Conservation (phyloP, 2,329 filamentous ascomycete species). For the Sporothrix phasma region DNA sequence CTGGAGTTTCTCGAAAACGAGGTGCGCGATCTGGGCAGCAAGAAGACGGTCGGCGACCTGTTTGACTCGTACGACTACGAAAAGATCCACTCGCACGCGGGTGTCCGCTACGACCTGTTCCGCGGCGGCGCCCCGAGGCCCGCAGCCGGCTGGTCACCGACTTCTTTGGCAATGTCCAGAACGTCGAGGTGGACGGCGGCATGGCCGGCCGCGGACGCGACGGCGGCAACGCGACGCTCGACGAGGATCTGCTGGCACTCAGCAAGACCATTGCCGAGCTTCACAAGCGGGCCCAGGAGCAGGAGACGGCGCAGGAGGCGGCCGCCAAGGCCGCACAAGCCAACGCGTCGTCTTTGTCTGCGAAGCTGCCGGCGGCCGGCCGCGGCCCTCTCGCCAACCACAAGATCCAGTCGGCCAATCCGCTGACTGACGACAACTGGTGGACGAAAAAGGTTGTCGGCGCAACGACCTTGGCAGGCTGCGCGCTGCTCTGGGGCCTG, state of each 20-base stretch:
- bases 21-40: constrained; percentile 74
- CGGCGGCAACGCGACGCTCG: constrained; percentile 43
- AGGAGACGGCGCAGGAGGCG: constrained; percentile 25
- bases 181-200: constrained; percentile 72
- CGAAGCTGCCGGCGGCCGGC: constrained; percentile 14
- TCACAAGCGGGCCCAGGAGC: constrained; percentile 38
- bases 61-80: constrained; percentile 94
- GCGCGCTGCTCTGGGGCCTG: constrained; percentile 48
- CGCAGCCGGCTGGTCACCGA: constrained; percentile 79
- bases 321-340: neutral
- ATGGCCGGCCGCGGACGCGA: neutral
- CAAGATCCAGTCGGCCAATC: constrained; percentile 40
- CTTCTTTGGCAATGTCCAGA: constrained; percentile 97
- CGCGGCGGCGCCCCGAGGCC: constrained; percentile 69
- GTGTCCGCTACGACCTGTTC: constrained; percentile 93
- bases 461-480: constrained; percentile 52
- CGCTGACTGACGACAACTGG: constrained; percentile 56
- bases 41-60: constrained; percentile 82
- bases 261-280: constrained; percentile 54
- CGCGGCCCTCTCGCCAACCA: constrained; percentile 15
- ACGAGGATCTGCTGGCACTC: constrained; percentile 69
- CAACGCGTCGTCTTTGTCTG: constrained; percentile 6
- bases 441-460: constrained; percentile 56
- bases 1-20: constrained; percentile 91
- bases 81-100: constrained; percentile 89